Conservation (phyloP, 2,329 filamentous ascomycete species). For the Diplodia mutila region DNA sequence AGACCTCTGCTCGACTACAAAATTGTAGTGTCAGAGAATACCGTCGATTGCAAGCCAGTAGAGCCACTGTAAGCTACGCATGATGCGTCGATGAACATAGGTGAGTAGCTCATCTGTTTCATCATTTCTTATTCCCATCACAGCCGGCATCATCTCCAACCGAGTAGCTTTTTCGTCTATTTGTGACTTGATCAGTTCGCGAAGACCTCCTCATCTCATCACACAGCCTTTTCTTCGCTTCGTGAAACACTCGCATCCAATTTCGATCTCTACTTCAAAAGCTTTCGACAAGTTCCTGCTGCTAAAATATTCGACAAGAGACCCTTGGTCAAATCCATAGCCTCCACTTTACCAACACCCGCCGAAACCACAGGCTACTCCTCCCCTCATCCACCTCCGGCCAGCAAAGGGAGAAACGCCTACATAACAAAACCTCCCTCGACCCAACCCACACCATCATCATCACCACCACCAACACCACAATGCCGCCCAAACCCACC, state of each 20-base stretch:
- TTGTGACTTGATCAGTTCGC: not conserved
- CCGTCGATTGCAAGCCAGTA: not conserved
- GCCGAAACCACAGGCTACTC: not conserved
- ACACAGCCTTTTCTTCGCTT: not conserved
- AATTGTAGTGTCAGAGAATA: not conserved
- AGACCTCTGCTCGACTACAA: conserved; percentile 8
- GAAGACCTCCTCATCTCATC: not conserved
- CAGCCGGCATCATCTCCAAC: not conserved
- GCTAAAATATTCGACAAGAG: not conserved
- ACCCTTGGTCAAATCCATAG: not conserved
- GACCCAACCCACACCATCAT: not conserved
- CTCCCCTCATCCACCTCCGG: not conserved
- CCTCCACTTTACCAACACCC: not conserved
- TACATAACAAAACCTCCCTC: not conserved
- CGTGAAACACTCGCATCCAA: not conserved
- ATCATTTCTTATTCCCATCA: not conserved
- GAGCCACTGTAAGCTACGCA: not conserved
- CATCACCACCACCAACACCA: not conserved
- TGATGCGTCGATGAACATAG: not conserved
- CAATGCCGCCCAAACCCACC: not conserved
- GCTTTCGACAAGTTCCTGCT: not conserved
- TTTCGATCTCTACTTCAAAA: not conserved
- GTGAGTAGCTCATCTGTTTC: not conserved
- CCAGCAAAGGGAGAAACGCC: not conserved
- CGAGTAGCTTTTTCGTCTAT: not conserved